Conservation (phyloP, 768 basidiomycete genomes). For the Tricholomella constricta region DNA sequence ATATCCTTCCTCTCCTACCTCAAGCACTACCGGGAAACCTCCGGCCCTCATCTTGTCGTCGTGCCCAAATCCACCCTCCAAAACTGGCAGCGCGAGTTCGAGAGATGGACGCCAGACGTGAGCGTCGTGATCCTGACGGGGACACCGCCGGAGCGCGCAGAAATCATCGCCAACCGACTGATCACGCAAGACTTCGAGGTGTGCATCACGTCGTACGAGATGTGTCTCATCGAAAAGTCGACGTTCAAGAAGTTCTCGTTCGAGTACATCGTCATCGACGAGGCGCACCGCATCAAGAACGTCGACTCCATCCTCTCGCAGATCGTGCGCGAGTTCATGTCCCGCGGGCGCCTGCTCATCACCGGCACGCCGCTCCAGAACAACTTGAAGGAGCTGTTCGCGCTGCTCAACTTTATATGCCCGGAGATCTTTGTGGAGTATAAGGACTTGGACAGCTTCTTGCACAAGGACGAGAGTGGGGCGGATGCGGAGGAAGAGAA, state of each 20-base stretch:
- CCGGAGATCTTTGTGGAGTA: conserved; percentile 95
- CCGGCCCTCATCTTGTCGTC: conserved; percentile 91
- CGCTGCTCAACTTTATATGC: conserved; percentile 91
- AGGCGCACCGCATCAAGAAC: conserved; percentile 99
- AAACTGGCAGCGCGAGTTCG: conserved; percentile 96
- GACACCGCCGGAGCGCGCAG: conserved; percentile 84
- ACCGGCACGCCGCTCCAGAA: conserved; percentile 98
- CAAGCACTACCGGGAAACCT: conserved; percentile 73
- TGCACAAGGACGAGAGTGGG: conserved; percentile 81
- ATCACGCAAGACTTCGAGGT: conserved; percentile 91
- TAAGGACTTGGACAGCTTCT: conserved; percentile 88
- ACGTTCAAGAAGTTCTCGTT: conserved; percentile 93
- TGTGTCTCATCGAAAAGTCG: conserved; percentile 94
- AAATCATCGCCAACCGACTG: conserved; percentile 75
- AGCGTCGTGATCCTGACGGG: conserved; percentile 82
- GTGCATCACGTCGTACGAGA: conserved; percentile 95
- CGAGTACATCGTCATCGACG: conserved; percentile 98
- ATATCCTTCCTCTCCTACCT: conserved; percentile 97
- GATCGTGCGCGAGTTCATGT: conserved; percentile 89
- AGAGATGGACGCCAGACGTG: conserved; percentile 88
- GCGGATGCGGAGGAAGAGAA: conserved; percentile 75
- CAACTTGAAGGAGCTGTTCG: conserved; percentile 93
- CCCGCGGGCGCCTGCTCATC: conserved; percentile 88
- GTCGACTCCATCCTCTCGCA: conserved; percentile 94
- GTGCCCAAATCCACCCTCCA: conserved; percentile 99